Evolutionary conservation across 306 rosid genomes (phyloP), one percentile per base, ranked within the genome.

Genomic region (Arachis stenosperma): DNA sequence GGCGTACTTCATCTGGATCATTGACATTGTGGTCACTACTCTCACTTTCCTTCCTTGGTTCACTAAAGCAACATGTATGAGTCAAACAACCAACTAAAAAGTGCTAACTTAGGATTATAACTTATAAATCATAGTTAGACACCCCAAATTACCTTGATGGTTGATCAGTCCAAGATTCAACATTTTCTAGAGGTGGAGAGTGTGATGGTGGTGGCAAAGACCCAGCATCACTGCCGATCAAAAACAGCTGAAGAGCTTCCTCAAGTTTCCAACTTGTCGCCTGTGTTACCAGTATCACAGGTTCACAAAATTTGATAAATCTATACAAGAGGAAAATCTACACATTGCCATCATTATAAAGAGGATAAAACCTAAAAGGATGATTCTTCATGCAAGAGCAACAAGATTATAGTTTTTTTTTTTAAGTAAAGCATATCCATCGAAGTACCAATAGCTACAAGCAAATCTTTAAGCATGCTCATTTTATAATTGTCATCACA

Each of bases 231-330:
- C 63, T 84, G 22, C 93, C 97, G 68, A 91, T 78, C 80, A 83
- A 81, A 62, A 87, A 95, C 59, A 95, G 81, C 90, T 95, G 99
- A 84, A 95, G 85, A 56, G 98, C 99, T 27, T 95, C 99, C 71
- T 95, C 99, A 10, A 95, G 97, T 61, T 82, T 86, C 99, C 99
- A 95, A 75, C 92, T 86, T 5, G 99, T 95, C 4, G 99, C 99
- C 99, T 95, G 70, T 91, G 74, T 76, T 61, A 75, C 47, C 10
- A 33, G 37, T 33, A 2, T 22, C 27, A 22, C 27, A 22, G 27
- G 27, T 33, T 33, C 37, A 56, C 33, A 81, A 76, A 79, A 74
- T 4, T 65, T 41, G 8, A n/a, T 39, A 59, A 73, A 77, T 77
- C 74, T 61, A 54, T 14, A 57, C 22, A n/a, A 53, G 3, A 46